Evolutionary conservation across 2,329 filamentous ascomycete genomes (phyloP), one percentile per base, ranked within the genome.

Genomic region (Cordyceps sp.): DNA sequence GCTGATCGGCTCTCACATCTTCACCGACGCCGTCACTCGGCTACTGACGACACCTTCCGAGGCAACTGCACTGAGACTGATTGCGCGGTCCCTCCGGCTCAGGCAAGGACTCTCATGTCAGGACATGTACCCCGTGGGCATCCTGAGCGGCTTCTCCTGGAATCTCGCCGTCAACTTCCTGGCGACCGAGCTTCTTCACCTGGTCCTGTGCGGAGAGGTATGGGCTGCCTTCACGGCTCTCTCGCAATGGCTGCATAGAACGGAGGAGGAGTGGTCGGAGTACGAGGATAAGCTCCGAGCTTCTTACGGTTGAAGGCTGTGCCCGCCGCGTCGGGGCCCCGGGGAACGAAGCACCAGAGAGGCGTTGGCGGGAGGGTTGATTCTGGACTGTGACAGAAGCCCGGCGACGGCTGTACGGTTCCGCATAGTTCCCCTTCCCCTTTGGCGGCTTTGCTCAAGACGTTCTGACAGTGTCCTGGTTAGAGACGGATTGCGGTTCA

Each of bases 1-100:
- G 0, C 43, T 69, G 5, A 38, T 54, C 6, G 66, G 64, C 0
- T 53, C 61, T 1, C 58, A 62, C 26, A 55, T 68, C 4, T 47
- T 70, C 18, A 55, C 62, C 1, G 53, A 60, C 17, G 50, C 62
- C 2, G 39, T 54, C 2, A 47, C 58, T 1, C 55, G 62, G 21
- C 30, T 69, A 6, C 19, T 63, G 2, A 49, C 62, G 21, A 51
- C 56, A 12, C 65, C 66, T 1, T 47, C 61, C 21, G 67, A 72
- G 31, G 58, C 62, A 0, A 45, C 58, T 9, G 54, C 57, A 3
- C 47, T 67, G 15, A 53, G 66, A 4, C 42, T 57, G 3, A 40
- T 69, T 16, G 65, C 64, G 3, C 52, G 57, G 24, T 45, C 53
- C 16, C 63, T 59, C 37, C 54, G 55, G 9, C 36, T 44, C 7